A percentile compares a stretch with the other conserved stretches of the same genome.
phyloP scores from a whole-genome alignment of 1,139 yeast species.

The Pichia sp. region DNA sequence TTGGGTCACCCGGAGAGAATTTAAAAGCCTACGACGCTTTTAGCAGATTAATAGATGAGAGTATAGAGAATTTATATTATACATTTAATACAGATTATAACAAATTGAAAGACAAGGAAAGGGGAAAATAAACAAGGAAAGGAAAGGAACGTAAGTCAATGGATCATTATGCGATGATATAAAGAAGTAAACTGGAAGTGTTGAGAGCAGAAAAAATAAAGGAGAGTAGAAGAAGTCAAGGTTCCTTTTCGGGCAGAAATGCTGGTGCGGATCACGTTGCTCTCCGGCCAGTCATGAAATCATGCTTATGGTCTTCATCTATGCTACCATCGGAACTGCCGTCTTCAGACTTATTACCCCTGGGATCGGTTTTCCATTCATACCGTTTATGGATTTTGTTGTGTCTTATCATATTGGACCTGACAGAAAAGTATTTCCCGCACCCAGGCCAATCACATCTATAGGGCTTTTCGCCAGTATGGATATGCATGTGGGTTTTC shows the following conservation, averaged over 20 bases:
- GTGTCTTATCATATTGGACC: conserved; percentile 79
- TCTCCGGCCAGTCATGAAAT: neutral
- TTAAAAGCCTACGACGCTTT: no score
- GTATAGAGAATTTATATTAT: neutral
- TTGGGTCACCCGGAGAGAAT: no score
- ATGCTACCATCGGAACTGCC: neutral
- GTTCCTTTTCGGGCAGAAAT: no score
- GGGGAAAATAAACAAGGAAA: neutral
- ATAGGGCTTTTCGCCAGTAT: conserved; percentile 83
- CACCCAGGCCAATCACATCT: conserved; percentile 64
- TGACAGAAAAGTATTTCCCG: conserved; percentile 68
- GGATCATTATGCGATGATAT: no score
- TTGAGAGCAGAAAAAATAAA: no score
- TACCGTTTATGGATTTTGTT: conserved; percentile 52
- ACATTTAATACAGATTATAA: neutral
- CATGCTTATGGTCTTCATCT: neutral
- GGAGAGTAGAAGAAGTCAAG: no score
- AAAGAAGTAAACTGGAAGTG: no score
- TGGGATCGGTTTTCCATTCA: conserved; percentile 11
- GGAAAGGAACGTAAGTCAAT: neutral
- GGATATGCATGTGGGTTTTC: conserved; percentile 76
- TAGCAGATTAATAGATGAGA: neutral
- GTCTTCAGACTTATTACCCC: neutral
- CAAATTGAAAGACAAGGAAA: no score
- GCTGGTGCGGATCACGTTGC: neutral